These are phyloP conservation scores for Thielaviopsis punctulata DNA, from an alignment of 2,329 filamentous ascomycete species.

Conservation along the genomic window DNA sequence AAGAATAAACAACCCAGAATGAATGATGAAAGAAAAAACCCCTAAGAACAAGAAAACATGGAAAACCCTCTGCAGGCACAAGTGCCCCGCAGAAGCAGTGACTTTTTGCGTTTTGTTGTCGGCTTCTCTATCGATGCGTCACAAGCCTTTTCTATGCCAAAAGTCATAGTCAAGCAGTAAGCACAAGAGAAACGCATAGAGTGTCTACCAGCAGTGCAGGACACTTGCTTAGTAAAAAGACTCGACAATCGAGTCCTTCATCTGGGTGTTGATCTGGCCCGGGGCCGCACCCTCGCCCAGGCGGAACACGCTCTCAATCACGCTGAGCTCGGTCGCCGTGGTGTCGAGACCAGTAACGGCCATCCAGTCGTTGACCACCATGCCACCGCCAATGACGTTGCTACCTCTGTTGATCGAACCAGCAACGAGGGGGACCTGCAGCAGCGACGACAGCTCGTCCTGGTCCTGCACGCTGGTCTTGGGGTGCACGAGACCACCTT, in stretches of 20 bases:
- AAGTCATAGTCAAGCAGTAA: not conserved
- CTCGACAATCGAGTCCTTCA: slow-evolving; percentile 98
- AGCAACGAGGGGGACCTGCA: slow-evolving; percentile 90
- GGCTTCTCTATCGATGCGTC: not conserved
- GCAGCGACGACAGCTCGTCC: slow-evolving; percentile 81
- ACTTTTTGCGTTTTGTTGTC: slow-evolving; percentile 1
- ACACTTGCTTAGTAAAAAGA: slow-evolving; percentile 64
- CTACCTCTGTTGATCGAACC: slow-evolving; percentile 86
- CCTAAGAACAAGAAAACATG: not conserved
- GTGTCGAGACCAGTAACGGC: slow-evolving; percentile 84
- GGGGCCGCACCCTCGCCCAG: slow-evolving; percentile 74
- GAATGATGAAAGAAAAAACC: not conserved
- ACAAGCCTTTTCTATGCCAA: not conserved
- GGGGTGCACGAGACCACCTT: slow-evolving; percentile 90
- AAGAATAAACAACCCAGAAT: not conserved
- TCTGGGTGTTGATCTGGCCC: slow-evolving; percentile 58
- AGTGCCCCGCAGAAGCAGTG: not conserved
- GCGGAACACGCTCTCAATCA: slow-evolving; percentile 90
- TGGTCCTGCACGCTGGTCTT: slow-evolving; percentile 96
- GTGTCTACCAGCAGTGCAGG: not conserved
- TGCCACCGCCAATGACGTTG: slow-evolving; percentile 86
- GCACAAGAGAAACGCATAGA: not conserved
- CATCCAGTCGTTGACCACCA: slow-evolving; percentile 95
- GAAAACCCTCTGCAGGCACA: not conserved
- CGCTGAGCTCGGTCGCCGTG: slow-evolving; percentile 85